Conservation (phyloP, 768 basidiomycete species). For the Tricholoma furcatifolium region DNA sequence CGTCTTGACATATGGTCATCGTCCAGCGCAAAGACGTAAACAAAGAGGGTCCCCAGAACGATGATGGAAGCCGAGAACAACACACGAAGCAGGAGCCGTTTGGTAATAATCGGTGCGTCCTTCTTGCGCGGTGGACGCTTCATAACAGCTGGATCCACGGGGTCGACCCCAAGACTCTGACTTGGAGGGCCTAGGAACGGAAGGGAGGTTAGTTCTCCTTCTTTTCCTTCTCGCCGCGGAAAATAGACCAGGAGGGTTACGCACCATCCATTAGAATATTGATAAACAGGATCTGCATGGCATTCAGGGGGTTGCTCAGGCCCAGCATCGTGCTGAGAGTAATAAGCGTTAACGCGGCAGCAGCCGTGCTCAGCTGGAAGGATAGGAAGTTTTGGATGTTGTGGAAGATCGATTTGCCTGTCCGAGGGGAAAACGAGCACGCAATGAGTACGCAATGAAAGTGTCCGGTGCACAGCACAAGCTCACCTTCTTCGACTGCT, state of each 20-base stretch:
- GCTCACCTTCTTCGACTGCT: slow-evolving; percentile 87
- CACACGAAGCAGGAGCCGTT: slow-evolving; percentile 71
- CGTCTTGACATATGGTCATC: slow-evolving; percentile 82
- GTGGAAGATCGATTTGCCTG: slow-evolving; percentile 96
- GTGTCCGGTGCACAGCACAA: neutral
- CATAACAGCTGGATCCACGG: slow-evolving; percentile 93
- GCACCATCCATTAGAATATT: slow-evolving; percentile 98
- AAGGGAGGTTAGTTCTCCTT: slow-evolving; percentile 2
- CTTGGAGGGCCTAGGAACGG: slow-evolving; percentile 75
- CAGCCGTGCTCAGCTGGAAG: slow-evolving; percentile 98
- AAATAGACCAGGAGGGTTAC: slow-evolving; percentile 1
- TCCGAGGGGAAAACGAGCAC: slow-evolving; percentile 9
- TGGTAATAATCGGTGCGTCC: slow-evolving; percentile 84
- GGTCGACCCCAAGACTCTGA: slow-evolving; percentile 95
- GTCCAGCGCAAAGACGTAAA: slow-evolving; percentile 79
- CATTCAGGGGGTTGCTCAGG: slow-evolving; percentile 89
- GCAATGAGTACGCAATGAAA: slow-evolving; percentile 7
- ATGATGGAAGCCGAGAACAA: slow-evolving; percentile 94
- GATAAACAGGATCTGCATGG: slow-evolving; percentile 99
- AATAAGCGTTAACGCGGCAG: slow-evolving; percentile 92
- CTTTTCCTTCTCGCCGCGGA: neutral
- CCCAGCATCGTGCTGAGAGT: slow-evolving; percentile 90
- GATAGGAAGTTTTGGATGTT: slow-evolving; percentile 98
- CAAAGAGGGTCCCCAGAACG: slow-evolving; percentile 82
- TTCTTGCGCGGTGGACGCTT: slow-evolving; percentile 89